Evolutionary conservation across 2,329 filamentous ascomycete genomes (phyloP), one percentile per base, ranked within the genome.

Genomic region (Lachnellula suecica): DNA sequence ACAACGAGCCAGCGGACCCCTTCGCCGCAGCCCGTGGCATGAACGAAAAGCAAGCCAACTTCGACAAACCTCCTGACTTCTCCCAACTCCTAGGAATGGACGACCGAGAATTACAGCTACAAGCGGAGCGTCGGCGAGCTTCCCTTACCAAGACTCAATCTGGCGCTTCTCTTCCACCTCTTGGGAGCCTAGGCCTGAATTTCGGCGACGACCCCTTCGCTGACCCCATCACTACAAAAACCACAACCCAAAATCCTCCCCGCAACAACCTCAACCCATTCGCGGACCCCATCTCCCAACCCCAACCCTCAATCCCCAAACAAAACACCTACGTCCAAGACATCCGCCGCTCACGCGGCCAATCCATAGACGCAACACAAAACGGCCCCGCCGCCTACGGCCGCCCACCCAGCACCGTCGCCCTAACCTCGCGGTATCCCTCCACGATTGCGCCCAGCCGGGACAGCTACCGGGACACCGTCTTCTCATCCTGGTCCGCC

Each of bases 291-390:
- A 54, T 63, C 13, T 43, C 59, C 11, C 56, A 53, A 34, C 65
- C 65, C 10, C 49, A 59, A 51, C 59, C 62, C 11, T 52, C 65
- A 7, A 51, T 63, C 20, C 67, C 67, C 10, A 68, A 70, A 9
- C 60, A 59, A 8, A 62, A 70, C 10, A 75, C 69, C 1, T 80
- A 81, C 55, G 69, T 77, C 1, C 70, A 72, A n/a, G 71, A 76
- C 42, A 70, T 76, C 5, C 74, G 74, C 3, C 75, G 74, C 25
- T 79, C 78, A 0, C 74, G 79, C n/a, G 74, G 75, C 5, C 72
- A 72, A 44, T 77, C 75, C 13, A 63, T 76, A 27, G 59, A 62
- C 23, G 66, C 51, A 61, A 61, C 65, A 19, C 64, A 58, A 37
- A 60, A 60, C 44, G 57, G 67, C 52, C 62, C 64, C 37, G 64